These are phyloP conservation scores for Fraxinus sp. DNA, from an alignment of 305 asterid species.

Conservation along the genomic window DNA sequence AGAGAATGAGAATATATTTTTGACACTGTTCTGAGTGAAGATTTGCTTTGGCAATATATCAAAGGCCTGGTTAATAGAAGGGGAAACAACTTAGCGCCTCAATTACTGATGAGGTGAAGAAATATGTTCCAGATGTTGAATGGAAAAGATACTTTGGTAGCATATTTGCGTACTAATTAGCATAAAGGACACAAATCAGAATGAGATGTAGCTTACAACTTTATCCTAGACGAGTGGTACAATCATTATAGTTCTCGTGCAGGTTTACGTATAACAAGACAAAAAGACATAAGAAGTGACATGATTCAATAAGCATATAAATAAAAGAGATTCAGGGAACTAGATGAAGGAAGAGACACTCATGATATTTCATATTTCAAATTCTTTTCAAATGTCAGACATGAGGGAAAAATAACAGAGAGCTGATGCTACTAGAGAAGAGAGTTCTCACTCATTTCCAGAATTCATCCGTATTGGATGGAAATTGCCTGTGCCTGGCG, in stretches of 20 bases:
- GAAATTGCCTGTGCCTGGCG: slow-evolving; percentile 45
- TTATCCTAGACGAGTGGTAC: background rate
- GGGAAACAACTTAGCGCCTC: background rate
- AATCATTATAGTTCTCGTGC: background rate
- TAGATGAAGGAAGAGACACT: background rate
- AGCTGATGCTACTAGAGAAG: slow-evolving; percentile 3
- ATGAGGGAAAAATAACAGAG: background rate
- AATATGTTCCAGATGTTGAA: background rate
- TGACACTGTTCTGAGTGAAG: background rate
- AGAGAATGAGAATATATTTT: background rate
- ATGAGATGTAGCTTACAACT: background rate
- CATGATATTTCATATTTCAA: background rate
- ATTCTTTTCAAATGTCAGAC: background rate
- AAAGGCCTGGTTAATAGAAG: background rate
- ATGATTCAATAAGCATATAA: background rate
- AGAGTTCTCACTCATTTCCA: slow-evolving; percentile 56
- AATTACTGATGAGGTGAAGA: background rate
- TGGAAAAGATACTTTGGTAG: background rate
- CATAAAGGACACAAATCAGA: background rate
- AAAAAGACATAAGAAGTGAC: background rate
- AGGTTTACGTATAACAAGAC: background rate
- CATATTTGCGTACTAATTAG: background rate
- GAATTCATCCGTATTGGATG: slow-evolving; percentile 65
- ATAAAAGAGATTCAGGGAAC: background rate
- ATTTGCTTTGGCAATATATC: background rate